Evolutionary conservation across 192 early-diverging fungal species (phyloP).

Genomic region (Coemansia sp.): DNA sequence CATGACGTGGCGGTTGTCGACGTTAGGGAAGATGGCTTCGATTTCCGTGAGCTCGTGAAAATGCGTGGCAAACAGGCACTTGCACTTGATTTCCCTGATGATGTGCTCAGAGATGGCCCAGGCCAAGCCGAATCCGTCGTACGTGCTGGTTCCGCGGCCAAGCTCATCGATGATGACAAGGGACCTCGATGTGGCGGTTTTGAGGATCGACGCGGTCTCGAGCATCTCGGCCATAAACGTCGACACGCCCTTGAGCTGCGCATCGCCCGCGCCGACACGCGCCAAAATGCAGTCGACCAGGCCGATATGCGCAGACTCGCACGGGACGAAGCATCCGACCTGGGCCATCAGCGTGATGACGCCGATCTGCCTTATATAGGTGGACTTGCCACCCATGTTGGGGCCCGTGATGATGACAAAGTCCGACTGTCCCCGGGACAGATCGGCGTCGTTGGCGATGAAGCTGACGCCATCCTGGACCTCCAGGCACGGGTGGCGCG

Average conservation of each 20-base stretch:
- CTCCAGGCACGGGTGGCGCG: slow-evolving; percentile 93
- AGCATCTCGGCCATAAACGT: slow-evolving; percentile 98
- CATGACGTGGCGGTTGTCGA: slow-evolving; percentile 88
- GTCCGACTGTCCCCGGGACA: slow-evolving; percentile 67
- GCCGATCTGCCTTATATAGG: slow-evolving; percentile 94
- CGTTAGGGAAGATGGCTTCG: slow-evolving; percentile 64
- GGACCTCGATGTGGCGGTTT: slow-evolving; percentile 77
- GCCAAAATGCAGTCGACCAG: slow-evolving; percentile 89
- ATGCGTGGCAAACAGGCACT: slow-evolving; percentile 93
- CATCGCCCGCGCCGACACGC: slow-evolving; percentile 93
- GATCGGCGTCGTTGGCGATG: slow-evolving; percentile 89
- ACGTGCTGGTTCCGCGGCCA: slow-evolving; percentile 96
- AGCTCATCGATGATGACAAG: slow-evolving; percentile 96
- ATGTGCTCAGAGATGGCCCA: slow-evolving; percentile 90
- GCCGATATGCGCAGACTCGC: slow-evolving; percentile 67
- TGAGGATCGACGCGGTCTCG: slow-evolving; percentile 89
- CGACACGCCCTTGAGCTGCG: slow-evolving; percentile 88
- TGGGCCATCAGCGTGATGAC: slow-evolving; percentile 94
- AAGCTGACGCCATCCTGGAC: slow-evolving; percentile 88
- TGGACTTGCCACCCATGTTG: slow-evolving; percentile 99
- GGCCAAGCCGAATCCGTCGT: slow-evolving; percentile 97
- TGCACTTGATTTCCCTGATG: slow-evolving; percentile 65
- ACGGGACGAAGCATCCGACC: slow-evolving; percentile 92
- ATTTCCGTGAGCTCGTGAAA: slow-evolving; percentile 96
- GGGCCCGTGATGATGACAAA: slow-evolving; percentile 95